Evolutionary conservation across 108 stramenopile species (phyloP).

Genomic region (Conticribra weissflogii): DNA sequence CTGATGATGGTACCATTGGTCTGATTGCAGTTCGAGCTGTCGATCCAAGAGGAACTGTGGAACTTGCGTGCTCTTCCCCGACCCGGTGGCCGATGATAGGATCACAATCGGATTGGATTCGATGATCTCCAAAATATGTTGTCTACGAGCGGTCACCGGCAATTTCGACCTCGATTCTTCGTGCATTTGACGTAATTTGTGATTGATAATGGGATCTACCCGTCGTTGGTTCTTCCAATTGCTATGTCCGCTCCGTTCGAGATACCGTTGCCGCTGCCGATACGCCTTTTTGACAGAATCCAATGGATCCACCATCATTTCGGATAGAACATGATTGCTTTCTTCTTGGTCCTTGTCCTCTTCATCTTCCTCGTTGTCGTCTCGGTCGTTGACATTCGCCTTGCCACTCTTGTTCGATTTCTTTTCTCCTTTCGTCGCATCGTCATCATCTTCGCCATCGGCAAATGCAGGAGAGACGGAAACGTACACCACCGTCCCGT

Average conservation of each 20-base stretch:
- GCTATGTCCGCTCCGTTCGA: slow-evolving; percentile 1
- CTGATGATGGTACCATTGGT: too few relatives aligned
- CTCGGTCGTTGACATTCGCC: too few relatives aligned
- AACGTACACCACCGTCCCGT: slow-evolving; percentile 57
- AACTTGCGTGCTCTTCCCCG: slow-evolving; percentile 85
- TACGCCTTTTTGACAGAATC: slow-evolving; percentile 59
- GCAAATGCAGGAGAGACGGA: slow-evolving; percentile 21
- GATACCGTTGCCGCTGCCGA: slow-evolving; percentile 15
- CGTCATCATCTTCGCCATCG: slow-evolving; percentile 21
- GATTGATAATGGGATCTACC: slow-evolving; percentile 14
- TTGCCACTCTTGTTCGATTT: too few relatives aligned
- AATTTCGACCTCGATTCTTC: slow-evolving; percentile 34
- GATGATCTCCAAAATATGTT: slow-evolving; percentile 48
- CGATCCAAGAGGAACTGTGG: slow-evolving; percentile 86
- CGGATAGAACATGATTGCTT: too few relatives aligned
- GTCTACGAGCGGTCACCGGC: slow-evolving; percentile 55
- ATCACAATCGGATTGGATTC: slow-evolving; percentile 54
- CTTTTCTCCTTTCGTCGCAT: slow-evolving; percentile 14
- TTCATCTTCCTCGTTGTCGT: too few relatives aligned
- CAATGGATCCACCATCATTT: slow-evolving; percentile 51
- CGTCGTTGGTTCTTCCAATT: too few relatives aligned
- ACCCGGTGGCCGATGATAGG: slow-evolving; percentile 78
- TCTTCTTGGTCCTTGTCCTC: too few relatives aligned
- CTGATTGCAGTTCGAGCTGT: slow-evolving; percentile 10
- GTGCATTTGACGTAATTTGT: slow-evolving; percentile 4